These are phyloP conservation scores for Lyophyllum decastes DNA, from an alignment of 768 basidiomycete species.

Conservation along the genomic window DNA sequence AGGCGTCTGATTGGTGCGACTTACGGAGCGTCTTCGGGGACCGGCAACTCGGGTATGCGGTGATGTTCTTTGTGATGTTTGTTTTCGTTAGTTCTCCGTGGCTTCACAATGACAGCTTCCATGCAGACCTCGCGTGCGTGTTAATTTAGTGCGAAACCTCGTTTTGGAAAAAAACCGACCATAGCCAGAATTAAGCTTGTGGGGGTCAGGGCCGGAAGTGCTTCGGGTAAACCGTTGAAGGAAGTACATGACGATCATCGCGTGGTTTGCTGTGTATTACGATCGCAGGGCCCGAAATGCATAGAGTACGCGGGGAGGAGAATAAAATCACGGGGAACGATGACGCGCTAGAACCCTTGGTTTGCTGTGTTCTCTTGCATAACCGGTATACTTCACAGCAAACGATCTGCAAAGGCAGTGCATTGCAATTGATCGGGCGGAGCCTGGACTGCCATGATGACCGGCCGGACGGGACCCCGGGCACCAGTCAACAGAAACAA, in stretches of 20 bases:
- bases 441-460: background rate
- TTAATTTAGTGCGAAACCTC: background rate
- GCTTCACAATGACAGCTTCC: background rate
- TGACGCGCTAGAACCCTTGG: no score
- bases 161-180: background rate
- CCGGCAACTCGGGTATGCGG: background rate
- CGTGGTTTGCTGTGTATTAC: background rate
- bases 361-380: no score
- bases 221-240: background rate
- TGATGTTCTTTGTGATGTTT: background rate
- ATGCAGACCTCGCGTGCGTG: background rate
- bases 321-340: background rate
- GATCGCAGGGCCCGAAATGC: background rate
- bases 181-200: background rate
- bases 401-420: background rate
- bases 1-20: background rate
- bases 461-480: conserved; percentile 1
- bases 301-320: background rate
- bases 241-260: background rate
- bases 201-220: background rate
- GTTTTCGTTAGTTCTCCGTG: conserved; percentile 7
- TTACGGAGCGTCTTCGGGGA: background rate
- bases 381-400: background rate
- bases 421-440: background rate
- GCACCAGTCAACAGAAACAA: background rate